Evolutionary conservation across 2,329 filamentous ascomycete species (phyloP).

Genomic region (Colletotrichum simmondsii): DNA sequence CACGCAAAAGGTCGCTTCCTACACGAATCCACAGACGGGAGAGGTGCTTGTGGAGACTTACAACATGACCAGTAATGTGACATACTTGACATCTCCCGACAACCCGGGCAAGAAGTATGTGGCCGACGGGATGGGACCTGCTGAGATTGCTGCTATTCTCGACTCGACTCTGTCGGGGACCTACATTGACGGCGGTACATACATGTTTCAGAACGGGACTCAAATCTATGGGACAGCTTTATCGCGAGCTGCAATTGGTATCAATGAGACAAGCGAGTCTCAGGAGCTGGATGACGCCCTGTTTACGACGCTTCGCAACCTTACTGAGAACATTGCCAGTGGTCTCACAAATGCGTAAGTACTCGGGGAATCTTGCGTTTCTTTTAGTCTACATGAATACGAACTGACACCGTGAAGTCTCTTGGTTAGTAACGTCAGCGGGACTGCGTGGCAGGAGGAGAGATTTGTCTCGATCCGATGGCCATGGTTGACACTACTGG

Average conservation of each 20-base stretch:
- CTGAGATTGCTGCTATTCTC: background rate
- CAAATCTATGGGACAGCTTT: conserved; percentile 19
- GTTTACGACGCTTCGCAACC: conserved; percentile 1
- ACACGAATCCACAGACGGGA: background rate
- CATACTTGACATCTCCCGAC: conserved; percentile 22
- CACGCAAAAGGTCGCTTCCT: conserved; percentile 2
- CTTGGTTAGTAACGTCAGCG: background rate
- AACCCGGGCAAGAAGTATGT: background rate
- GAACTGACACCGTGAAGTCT: background rate
- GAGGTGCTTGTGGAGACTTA: conserved; percentile 4
- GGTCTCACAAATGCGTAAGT: conserved; percentile 24
- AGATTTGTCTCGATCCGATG: conserved; percentile 15
- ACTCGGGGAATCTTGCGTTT: background rate
- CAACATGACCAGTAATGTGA: conserved; percentile 9
- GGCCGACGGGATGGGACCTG: conserved; percentile 5
- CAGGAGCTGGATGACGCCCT: conserved; percentile 18
- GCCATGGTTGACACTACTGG: conserved; percentile 22
- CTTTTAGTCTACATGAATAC: background rate
- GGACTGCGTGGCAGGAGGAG: conserved; percentile 22
- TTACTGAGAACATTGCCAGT: conserved; percentile 21
- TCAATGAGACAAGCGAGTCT: background rate
- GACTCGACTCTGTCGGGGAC: background rate
- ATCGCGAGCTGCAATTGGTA: conserved; percentile 9
- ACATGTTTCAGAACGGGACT: conserved; percentile 2
- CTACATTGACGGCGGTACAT: background rate